Base-by-base conservation (phyloP, 2,329 filamentous ascomycete genomes). In the Neonectria hederae region DNA sequence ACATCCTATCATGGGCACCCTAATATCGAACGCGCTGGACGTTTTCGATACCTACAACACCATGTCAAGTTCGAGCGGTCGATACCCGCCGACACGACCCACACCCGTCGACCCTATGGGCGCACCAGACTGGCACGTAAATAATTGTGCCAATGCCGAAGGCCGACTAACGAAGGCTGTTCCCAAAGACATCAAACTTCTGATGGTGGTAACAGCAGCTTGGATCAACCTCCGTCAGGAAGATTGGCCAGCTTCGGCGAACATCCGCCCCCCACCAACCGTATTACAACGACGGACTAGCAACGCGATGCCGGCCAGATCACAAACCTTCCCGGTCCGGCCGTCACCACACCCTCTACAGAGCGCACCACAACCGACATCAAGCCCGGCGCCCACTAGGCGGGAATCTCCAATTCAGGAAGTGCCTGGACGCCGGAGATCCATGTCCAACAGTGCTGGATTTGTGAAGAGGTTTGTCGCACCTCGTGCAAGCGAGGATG, bases 1-100 rank as follows among this genome's bases (percentile, higher is more conserved):
- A 13, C 92, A 95, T 74, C 92, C 92, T 5, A 87, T 94, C 72
- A 86, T 94, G 79, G 92, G 90, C 1, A 87, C 85, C 2, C 82
- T 95, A 48, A 89, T 86, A 4, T 84, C 84, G 13, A 83, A 83
- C 5, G 86, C 84, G 13, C 85, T 95, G 30, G 89, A 92, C 54
- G 86, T 95, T 52, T 86, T 89, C 64, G 89, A 94, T 68, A 83
- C 82, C 3, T 94, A 93, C 75, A 86, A 83, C 5, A 84, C 86
- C 0, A 80, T 89, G 28, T 84, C 86, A 1, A 76, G 82, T 7
- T 84, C 85, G 0, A 79, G 81, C 32, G 78, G 80, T n/a, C 81
- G 79, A 40, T 82, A 83, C 63, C 84, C 85, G 10, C 83, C 84
- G 1, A 80, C 79, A 13, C 79, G 81, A 24, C 70, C 78, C 1